Evolutionary conservation across 2,329 filamentous ascomycete genomes (phyloP), one percentile per base, ranked within the genome.

Genomic region (Plenodomus lindquistii): DNA sequence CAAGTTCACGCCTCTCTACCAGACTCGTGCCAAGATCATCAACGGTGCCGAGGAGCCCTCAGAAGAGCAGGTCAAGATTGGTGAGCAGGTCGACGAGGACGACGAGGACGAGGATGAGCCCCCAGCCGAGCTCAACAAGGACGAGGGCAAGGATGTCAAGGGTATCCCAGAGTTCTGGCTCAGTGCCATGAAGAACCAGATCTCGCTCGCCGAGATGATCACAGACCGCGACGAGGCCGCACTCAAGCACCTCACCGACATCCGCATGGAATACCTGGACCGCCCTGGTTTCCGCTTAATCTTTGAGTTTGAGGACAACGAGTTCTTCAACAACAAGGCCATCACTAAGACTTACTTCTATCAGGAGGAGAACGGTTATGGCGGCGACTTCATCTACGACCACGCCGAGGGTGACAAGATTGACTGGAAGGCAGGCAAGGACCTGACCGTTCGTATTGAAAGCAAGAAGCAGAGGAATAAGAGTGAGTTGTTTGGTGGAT

Each of bases 401-500:
- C 94, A 99, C 72, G 94, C 95, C 48, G 93, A 99, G 75, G 94
- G 95, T 59, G 90, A 96, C 74, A 94, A 96, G 82, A 96, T 99
- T 68, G 88, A 97, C 65, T 99, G 94, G 94, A 94, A 96, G 79
- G 79, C 86, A 9, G 88, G 88, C 67, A 91, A 96, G 76, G 94
- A 99, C 70, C 80, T 99, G 64, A 99, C 94, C 38, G 89, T 97
- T 59, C 87, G 90, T 62, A 81, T 97, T 52, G 94, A 99, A 82
- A 95, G 91, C 82, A 99, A 99, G 85, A 99, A 99, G 83, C 94
- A 99, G 80, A 85, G 94, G 59, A 99, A 99, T 80, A 99, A 97
- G 85, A 97, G 94, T 99, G 81, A 79, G 85, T 73, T 16, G 18
- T 16, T 11, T 8, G 27, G 11, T 11, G 27, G 6, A 31, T 31